Evolutionary conservation across 2,329 filamentous ascomycete species (phyloP), one percentile per base, ranked within the genome.

Genomic region (Monilinia polystroma): DNA sequence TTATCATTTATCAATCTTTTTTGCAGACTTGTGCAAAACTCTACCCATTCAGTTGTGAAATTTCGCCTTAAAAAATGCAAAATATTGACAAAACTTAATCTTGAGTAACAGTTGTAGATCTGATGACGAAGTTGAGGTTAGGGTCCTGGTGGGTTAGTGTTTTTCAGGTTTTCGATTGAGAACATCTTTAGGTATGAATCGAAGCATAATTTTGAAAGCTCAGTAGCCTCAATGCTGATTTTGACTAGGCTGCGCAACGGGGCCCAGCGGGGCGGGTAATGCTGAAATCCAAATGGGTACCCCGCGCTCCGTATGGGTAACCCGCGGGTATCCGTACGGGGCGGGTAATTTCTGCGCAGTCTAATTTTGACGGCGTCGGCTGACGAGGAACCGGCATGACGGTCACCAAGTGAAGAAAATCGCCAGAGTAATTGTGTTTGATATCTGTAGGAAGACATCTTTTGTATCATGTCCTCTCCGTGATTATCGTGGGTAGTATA

Each of bases 371-470:
- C 35, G 12, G 7, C 5, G 18, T 20, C 18, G 2, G 12, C n/a
- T 32, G 10, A 51, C 23, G 18, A 12, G 18, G 12, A 38, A 38
- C 14, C 11, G 7, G 14, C 12, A 35, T 35, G 16, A 38, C 51
- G 58, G 11, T 51, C 45, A 51, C 58, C 58, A 51, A 60, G 45
- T 18, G 58, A 51, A 35, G 43, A 43, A 10, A 23, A 49, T 35
- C 58, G 26, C 58, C 58, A 60, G 18, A 43, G 43, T 60, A 60
- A 7, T 12, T 43, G 11, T 16, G 58, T 20, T 23, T 12, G 45
- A 32, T 51, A 51, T 23, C 29, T 32, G 14, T 18, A 0, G 18
- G 43, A 4, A 16, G 58, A 23, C 11, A 20, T 18, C 18, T 51
- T 16, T 23, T 51, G 20, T 8, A 23, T 18, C 29, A 62, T 16